Conservation (phyloP, 1,139 yeast species). For the Suhomyces guaymorum region DNA sequence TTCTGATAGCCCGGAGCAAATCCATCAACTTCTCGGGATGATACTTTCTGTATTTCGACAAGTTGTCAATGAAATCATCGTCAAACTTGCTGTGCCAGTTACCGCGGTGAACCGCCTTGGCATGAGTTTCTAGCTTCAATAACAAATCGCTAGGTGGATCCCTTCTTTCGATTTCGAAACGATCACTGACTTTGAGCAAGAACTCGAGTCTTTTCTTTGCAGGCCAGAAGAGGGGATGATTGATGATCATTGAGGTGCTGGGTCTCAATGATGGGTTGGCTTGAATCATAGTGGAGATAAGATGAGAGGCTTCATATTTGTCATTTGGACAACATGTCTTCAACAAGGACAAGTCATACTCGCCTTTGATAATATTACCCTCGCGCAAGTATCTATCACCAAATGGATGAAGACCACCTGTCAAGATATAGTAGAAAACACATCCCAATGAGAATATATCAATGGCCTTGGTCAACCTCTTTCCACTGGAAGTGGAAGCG, state of each 20-base stretch:
- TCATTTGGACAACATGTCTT: conserved; percentile 45
- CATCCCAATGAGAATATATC: conserved; percentile 96
- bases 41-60: conserved; percentile 90
- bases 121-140: conserved; percentile 56
- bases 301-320: conserved; percentile 66
- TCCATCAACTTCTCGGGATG: conserved; percentile 79
- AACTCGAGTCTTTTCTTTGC: conserved; percentile 77
- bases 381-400: conserved; percentile 88
- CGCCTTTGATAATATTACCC: conserved; percentile 79
- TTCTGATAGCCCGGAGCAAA: conserved; percentile 81
- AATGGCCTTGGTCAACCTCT: conserved; percentile 83
- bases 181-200: conserved; percentile 80
- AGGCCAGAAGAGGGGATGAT: conserved; percentile 90
- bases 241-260: conserved; percentile 62
- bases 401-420: conserved; percentile 90
- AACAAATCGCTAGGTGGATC: conserved; percentile 81
- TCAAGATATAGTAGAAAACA: conserved; percentile 81
- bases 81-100: conserved; percentile 86
- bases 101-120: conserved; percentile 57
- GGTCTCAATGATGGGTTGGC: conserved; percentile 74
- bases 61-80: conserved; percentile 67
- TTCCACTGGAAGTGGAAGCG: conserved; percentile 24
- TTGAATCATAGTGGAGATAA: conserved; percentile 71
- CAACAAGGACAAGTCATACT: conserved; percentile 53
- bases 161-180: conserved; percentile 83